Base-by-base conservation (phyloP, 75 land plant species). In the Cryptomeria japonica region DNA sequence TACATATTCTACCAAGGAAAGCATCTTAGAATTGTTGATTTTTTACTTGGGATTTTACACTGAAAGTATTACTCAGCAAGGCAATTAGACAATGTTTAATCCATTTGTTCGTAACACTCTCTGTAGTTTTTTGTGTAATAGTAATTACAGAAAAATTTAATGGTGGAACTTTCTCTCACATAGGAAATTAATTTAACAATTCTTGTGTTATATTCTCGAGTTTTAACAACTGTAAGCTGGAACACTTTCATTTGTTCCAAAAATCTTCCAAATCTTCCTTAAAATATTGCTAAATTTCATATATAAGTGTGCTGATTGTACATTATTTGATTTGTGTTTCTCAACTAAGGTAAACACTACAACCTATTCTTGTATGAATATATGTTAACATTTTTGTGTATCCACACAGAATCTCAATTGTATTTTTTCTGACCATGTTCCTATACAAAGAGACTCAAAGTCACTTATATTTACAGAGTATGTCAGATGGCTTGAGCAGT, bases 401-500 rank as follows among this genome's bases (percentile, higher is more conserved):
- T 87, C 5, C 3, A 37, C 28, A 11, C 10, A 22, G n/a, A 77
- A 37, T 10, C 83, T 36, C 5, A 38, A 86, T 38, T 22, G 25
- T 44, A 44, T 53, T 49, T 42, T 85, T 53, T 80, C 16, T 85
- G 47, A 42, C 32, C 76, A 15, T 13, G 31, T 82, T 49, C 64
- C 18, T 37, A 34, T 87, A 16, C 19, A 34, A 13, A 37, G 34
- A 39, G 53, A 82, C 49, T 82, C 16, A 44, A 82, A 44, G 15
- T 44, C 42, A n/a, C 47, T 46, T 75, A 51, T 73, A 9, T 82
- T 86, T 47, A 79, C 90, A 96, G 98, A 93, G 89, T 38, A 87
- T 79, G 84, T 84, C 95, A 77, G 99, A 96, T 93, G 98, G 98
- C 55, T 47, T 94, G 70, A 93, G 94, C 93, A 94, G 95, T 85